Base-by-base conservation (phyloP, 2,329 filamentous ascomycete genomes). In the Paecilomyces variotii region DNA sequence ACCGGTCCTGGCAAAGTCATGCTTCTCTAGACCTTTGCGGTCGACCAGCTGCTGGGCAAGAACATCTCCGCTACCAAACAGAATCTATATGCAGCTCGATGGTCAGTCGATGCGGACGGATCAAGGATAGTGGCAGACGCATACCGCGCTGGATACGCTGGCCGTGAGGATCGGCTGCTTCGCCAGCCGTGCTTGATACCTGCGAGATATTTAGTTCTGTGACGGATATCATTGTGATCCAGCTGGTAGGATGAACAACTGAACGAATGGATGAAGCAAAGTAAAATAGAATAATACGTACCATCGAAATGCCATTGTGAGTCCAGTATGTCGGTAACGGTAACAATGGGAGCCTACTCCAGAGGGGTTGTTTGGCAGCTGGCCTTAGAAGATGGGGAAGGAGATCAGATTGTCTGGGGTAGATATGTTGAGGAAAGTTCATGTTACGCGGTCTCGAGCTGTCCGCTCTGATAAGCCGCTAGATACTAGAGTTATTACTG, bases 1-100 rank as follows among this genome's bases (percentile, higher is more conserved):
- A 34, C 74, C 78, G 39, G 78, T 80, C 57, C 78, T 70, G 26
- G 71, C 72, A 57, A 75, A 70, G 69, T 93, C 88, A 73, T 99
- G 93, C 64, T 89, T 88, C 65, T 87, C 77, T 27, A 89, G 65
- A 19, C 91, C 92, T 68, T 83, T 87, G 74, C 86, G 87, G 78
- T 97, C 93, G 60, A 99, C 89, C 35, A 85, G 81, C 77, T 97
- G 93, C 77, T 99, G 94, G 39, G 94, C 91, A 65, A 95, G 87
- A 61, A 88, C 81, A 78, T 99, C 94, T 68, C 94, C 94, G 12
- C 91, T 90, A 59, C 89, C 92, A 73, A 97, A 99, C 63, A 99
- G 87, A 60, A 97, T 74, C 84, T 86, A 63, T 24, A 25, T 34
- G 50, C 53, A n/a, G 6, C 39, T 45, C n/a, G 5, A 45, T 24